phyloP scores from a whole-genome alignment of 1,139 yeast genomes.

The Yamadazyma diddensiae region DNA sequence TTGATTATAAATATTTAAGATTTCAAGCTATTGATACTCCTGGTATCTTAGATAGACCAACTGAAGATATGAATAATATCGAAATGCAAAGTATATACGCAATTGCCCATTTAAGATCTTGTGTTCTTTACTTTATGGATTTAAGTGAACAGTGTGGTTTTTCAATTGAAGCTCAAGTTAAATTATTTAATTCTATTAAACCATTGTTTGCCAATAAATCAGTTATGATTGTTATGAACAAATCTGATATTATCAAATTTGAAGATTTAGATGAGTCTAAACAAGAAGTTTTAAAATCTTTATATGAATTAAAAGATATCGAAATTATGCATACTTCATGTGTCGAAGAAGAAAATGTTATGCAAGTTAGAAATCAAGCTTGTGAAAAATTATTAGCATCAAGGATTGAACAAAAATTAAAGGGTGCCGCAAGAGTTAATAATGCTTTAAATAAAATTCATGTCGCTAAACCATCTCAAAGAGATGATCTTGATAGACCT shows the following conservation, averaged over 20 bases:
- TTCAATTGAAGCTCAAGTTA: constrained; percentile 95
- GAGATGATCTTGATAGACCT: constrained; percentile 81
- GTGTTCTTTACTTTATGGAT: constrained; percentile 97
- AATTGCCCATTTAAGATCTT: constrained; percentile 94
- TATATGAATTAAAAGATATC: constrained; percentile 69
- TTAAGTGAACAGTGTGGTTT: constrained; percentile 98
- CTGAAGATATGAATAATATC: constrained; percentile 98
- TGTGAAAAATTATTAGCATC: constrained; percentile 95
- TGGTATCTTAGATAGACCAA: constrained; percentile 97
- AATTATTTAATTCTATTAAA: constrained; percentile 92
- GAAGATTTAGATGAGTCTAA: constrained; percentile 80
- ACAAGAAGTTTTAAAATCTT: constrained; percentile 65
- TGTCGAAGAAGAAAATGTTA: constrained; percentile 89
- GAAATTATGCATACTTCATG: constrained; percentile 94
- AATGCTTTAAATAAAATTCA: constrained; percentile 93
- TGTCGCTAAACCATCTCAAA: constrained; percentile 83
- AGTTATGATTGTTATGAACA: constrained; percentile 92
- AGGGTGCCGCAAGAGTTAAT: constrained; percentile 86
- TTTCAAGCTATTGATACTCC: constrained; percentile 99
- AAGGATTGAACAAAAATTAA: constrained; percentile 94
- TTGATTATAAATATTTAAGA: constrained; percentile 93
- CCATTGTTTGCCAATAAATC: constrained; percentile 96
- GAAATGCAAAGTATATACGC: constrained; percentile 99
- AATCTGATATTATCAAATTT: constrained; percentile 82
- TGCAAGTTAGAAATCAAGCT: constrained; percentile 95